Percentiles rank a stretch among this genome's conserved stretches.
Evolutionary conservation across 169 alveolate species (phyloP).

Genomic region (Perkinsus chesapeaki): DNA sequence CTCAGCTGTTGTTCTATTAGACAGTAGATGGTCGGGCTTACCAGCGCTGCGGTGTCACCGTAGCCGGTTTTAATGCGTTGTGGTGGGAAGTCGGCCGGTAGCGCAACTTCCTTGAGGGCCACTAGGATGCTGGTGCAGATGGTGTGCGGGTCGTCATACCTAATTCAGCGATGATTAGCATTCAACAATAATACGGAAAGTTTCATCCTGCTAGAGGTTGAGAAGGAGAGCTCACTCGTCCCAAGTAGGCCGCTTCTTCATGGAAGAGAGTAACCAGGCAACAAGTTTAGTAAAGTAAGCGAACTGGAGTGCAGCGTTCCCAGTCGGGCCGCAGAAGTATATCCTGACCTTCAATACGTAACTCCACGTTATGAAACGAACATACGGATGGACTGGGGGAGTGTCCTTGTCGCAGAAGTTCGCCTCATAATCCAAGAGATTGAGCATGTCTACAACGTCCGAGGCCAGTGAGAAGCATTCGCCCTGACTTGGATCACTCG

Average conservation of each 20-base stretch:
- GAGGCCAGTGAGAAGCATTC: neutral
- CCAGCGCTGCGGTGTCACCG: neutral
- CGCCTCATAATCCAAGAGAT: neutral
- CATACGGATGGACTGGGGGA: neutral
- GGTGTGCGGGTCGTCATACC: neutral
- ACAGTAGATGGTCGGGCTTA: neutral
- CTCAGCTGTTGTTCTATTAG: neutral
- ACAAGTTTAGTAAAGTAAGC: neutral
- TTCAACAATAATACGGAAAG: no score
- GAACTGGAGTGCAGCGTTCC: neutral
- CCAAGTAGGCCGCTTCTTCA: neutral
- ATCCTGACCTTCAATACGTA: neutral
- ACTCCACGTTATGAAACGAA: neutral
- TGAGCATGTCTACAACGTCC: neutral
- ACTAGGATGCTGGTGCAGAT: neutral
- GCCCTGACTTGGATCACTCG: neutral
- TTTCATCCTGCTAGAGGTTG: no score
- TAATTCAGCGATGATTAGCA: neutral
- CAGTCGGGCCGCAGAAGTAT: neutral
- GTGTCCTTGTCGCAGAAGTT: neutral
- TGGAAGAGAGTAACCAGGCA: neutral
- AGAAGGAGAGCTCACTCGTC: neutral
- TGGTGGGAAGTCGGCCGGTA: neutral
- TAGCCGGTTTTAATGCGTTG: neutral
- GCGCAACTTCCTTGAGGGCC: neutral